phyloP scores from a whole-genome alignment of 371 early-diverging fungal genomes.

The Lichtheimia ornata region DNA sequence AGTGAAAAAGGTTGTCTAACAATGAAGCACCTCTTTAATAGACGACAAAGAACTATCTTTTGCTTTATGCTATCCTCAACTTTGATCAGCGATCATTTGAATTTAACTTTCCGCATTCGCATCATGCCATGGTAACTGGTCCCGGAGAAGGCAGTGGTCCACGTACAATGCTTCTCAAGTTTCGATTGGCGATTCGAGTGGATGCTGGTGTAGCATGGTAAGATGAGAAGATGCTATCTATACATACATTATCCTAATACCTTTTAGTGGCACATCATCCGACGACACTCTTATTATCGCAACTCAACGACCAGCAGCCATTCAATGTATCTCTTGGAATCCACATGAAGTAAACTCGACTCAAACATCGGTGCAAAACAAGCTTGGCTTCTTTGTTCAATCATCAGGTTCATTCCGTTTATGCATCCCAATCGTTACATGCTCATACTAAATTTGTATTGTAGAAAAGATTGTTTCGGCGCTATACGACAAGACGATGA shows the following conservation, averaged over 20 bases:
- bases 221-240: not conserved
- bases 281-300: conserved; percentile 49
- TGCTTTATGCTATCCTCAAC: conserved; percentile 44
- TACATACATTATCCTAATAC: not conserved
- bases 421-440: not conserved
- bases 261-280: conserved; percentile 38
- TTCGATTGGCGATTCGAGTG: conserved; percentile 46
- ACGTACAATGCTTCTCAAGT: conserved; percentile 41
- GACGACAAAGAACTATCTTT: conserved; percentile 46
- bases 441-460: not conserved
- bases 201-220: conserved; percentile 57
- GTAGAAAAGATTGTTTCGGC: conserved; percentile 31
- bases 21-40: conserved; percentile 7
- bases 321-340: conserved; percentile 54
- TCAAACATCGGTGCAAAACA: conserved; percentile 34
- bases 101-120: conserved; percentile 41
- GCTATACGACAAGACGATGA: conserved; percentile 38
- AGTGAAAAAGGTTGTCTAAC: not conserved
- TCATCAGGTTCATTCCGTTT: conserved; percentile 14
- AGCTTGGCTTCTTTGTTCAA: conserved; percentile 26
- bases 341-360: conserved; percentile 46
- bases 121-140: conserved; percentile 44
- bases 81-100: conserved; percentile 47
- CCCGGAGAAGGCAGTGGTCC: conserved; percentile 54
- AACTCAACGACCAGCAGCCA: conserved; percentile 43